Percentiles rank a stretch among this genome's conserved stretches.
These are phyloP conservation scores for Cyphellophora europaea DNA, from an alignment of 2,329 filamentous ascomycete genomes.

Conservation along the genomic window DNA sequence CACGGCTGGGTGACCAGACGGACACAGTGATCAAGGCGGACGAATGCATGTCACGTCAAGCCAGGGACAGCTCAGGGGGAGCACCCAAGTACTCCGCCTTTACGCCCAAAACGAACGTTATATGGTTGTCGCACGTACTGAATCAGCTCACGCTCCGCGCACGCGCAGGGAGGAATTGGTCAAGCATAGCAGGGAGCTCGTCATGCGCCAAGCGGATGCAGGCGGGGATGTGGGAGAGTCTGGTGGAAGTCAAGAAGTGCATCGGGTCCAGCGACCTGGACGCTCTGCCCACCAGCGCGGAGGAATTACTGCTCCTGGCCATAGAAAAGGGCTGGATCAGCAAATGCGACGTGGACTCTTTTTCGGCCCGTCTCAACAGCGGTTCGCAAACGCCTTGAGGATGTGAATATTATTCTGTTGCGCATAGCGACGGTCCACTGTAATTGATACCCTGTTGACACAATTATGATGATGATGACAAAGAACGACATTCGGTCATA, in stretches of 20 bases:
- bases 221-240: constrained; percentile 10
- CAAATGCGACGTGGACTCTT: constrained; percentile 13
- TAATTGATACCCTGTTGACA: no score
- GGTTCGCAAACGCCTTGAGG: no score
- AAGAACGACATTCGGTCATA: no score
- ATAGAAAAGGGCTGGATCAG: constrained; percentile 12
- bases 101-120: constrained; percentile 51
- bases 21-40: constrained; percentile 19
- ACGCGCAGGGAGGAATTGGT: constrained; percentile 3
- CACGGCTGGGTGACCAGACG: constrained; percentile 10
- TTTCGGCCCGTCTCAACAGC: constrained; percentile 12
- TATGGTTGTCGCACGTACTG: constrained; percentile 55
- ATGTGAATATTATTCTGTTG: no score
- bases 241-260: constrained; percentile 8
- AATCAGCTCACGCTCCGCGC: constrained; percentile 37
- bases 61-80: constrained; percentile 28
- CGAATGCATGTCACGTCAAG: constrained; percentile 30
- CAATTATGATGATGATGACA: no score
- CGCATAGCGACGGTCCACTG: no score
- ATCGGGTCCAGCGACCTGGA: constrained; percentile 2
- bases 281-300: constrained; percentile 10
- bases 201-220: constrained; percentile 13
- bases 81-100: constrained; percentile 42
- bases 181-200: constrained; percentile 8
- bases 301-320: constrained; percentile 10